Evolutionary conservation across 768 basidiomycete genomes (phyloP).

Genomic region (Clathrus columnatus): DNA sequence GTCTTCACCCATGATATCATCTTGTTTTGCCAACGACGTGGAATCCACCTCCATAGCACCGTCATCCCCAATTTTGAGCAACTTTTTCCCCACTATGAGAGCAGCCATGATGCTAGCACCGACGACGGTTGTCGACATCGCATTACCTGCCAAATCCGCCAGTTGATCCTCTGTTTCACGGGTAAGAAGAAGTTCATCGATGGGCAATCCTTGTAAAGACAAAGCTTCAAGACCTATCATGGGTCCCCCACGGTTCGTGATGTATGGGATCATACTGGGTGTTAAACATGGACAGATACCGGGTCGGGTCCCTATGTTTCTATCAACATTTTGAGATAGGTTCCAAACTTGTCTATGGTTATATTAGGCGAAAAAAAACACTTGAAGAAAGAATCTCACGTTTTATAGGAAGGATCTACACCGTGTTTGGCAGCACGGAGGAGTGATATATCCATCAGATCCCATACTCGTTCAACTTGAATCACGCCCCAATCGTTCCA

Average conservation of each 20-base stretch:
- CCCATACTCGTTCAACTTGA: constrained; percentile 93
- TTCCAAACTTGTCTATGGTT: constrained; percentile 82
- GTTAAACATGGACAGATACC: constrained; percentile 92
- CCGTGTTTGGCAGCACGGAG: constrained; percentile 74
- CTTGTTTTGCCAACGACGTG: constrained; percentile 18
- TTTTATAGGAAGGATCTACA: constrained; percentile 82
- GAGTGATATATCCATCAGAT: constrained; percentile 86
- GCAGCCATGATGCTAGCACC: constrained; percentile 84
- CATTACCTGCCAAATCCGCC: constrained; percentile 91
- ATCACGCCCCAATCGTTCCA: constrained; percentile 93
- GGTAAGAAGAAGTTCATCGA: constrained; percentile 85
- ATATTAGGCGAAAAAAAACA: constrained; percentile 4
- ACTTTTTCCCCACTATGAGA: constrained; percentile 53
- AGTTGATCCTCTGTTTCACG: constrained; percentile 91
- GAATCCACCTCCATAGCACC: constrained; percentile 44
- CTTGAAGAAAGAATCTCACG: constrained; percentile 38
- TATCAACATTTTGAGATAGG: constrained; percentile 92
- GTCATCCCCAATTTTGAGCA: constrained; percentile 42
- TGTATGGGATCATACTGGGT: constrained; percentile 93
- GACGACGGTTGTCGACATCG: constrained; percentile 96
- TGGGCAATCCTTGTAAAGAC: constrained; percentile 89
- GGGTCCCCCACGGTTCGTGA: constrained; percentile 92
- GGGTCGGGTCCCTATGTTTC: constrained; percentile 69
- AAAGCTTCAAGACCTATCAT: constrained; percentile 91
- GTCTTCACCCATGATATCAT: constrained; percentile 65